Base-by-base conservation (phyloP, 2,329 filamentous ascomycete genomes). In the Penicillium sp. region DNA sequence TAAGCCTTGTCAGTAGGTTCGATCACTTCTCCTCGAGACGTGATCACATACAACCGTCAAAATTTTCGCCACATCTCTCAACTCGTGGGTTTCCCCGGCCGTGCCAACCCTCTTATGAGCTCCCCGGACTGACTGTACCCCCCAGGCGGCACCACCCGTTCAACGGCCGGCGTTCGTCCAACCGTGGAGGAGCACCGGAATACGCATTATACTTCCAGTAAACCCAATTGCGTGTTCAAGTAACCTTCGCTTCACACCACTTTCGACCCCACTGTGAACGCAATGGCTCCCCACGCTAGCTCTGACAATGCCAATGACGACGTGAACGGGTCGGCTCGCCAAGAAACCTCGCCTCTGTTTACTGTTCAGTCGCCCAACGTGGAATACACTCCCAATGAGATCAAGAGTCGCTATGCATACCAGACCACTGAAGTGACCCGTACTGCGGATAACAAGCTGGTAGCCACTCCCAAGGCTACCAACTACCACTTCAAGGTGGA, bases 31-130 rank as follows among this genome's bases (percentile, higher is more conserved):
- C 72, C 20, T 53, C 57, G 69, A 67, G 73, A 69, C 61, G 76
- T 81, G 80, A 73, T 85, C 82, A 72, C 63, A 56, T 51, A 65
- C 63, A 58, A 78, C 76, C 83, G 84, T 79, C 87, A 95, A 87
- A 75, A 95, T 88, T 90, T 96, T 95, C 84, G 91, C 89, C 78
- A 96, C 94, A 76, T 85, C 94, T 62, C 84, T 96, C 59, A 93
- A 93, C 81, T 95, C 89, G 90, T 95, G 80, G 70, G 88, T 74
- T 19, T 20, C 27, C n/a, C 48, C 41, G 17, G 11, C 10, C n/a
- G 16, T n/a, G 16, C 21, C 2, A 18, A 33, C 27, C 44, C n/a
- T 39, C 43, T 48, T 41, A n/a, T n/a, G n/a, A n/a, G n/a, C n/a
- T n/a, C n/a, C n/a, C n/a, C n/a, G n/a, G n/a, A 48, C 39, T 30